Conservation (phyloP, 495 filamentous ascomycete genomes). For the Cryomyces minteri region DNA sequence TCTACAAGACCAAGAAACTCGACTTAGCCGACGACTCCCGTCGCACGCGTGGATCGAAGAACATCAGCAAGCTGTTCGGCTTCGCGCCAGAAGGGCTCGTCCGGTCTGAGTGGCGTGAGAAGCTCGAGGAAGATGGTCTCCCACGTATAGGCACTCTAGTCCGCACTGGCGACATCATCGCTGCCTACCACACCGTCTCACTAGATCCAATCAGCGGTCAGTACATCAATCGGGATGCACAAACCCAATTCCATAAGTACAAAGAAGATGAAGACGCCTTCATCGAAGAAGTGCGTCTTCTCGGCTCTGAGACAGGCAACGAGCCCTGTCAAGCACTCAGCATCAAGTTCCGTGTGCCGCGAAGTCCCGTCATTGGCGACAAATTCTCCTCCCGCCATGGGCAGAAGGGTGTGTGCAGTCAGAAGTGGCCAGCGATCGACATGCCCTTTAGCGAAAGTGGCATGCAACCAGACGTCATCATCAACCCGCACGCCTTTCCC, state of each 20-base stretch:
- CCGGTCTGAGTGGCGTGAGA: conserved; percentile 40
- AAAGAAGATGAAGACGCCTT: conserved; percentile 76
- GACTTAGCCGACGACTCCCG: conserved; percentile 55
- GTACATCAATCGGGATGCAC: conserved; percentile 51
- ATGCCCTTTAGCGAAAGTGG: conserved; percentile 97
- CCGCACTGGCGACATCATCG: conserved; percentile 62
- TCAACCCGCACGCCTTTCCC: conserved; percentile 99
- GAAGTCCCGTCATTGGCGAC: conserved; percentile 85
- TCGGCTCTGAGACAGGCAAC: conserved; percentile 61
- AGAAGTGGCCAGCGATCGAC: conserved; percentile 84
- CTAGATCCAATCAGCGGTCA: conserved; percentile 42
- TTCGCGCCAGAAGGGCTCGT: conserved; percentile 57
- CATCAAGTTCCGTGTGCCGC: conserved; percentile 81
- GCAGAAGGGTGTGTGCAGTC: conserved; percentile 93
- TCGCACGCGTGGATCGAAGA: conserved; percentile 33
- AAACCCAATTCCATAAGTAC: conserved; percentile 75
- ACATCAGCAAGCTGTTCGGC: conserved; percentile 41
- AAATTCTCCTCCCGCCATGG: conserved; percentile 98
- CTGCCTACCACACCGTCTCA: conserved; percentile 75
- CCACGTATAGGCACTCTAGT: conserved; percentile 61
- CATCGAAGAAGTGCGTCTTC: conserved; percentile 80
- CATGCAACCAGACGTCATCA: conserved; percentile 93
- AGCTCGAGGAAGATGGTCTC: conserved; percentile 72
- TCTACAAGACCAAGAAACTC: conserved; percentile 93
- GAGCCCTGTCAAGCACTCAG: conserved; percentile 73